Percentiles rank a stretch among this genome's conserved stretches.
These are phyloP conservation scores for Ammopiptanthus mongolicus DNA, from an alignment of 306 rosid species.

Conservation along the genomic window DNA sequence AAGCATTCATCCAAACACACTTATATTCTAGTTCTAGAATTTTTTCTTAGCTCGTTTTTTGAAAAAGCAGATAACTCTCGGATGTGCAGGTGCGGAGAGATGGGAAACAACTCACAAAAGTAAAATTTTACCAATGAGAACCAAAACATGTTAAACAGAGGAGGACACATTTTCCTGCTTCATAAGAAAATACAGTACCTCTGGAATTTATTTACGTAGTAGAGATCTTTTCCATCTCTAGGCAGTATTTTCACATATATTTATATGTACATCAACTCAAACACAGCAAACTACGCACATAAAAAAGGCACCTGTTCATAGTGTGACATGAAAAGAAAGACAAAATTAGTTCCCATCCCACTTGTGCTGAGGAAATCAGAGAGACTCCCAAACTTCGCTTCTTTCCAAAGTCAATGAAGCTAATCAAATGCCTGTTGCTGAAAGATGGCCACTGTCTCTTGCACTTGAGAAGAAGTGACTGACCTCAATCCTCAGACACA, in stretches of 20 bases:
- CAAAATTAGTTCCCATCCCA: slow-evolving; percentile 40
- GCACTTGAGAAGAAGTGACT: slow-evolving; percentile 20
- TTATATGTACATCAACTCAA: slow-evolving; percentile 46
- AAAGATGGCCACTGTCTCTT: slow-evolving; percentile 33
- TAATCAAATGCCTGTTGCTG: slow-evolving; percentile 24
- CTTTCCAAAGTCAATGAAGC: slow-evolving; percentile 9
- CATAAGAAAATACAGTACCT: slow-evolving; percentile 10
- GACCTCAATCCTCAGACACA: slow-evolving; percentile 7
- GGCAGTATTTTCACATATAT: slow-evolving; percentile 30
- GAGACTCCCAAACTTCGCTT: slow-evolving; percentile 27
- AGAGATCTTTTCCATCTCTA: slow-evolving; percentile 37
- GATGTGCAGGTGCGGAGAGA: not conserved
- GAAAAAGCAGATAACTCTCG: slow-evolving; percentile 11
- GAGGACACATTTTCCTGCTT: not conserved
- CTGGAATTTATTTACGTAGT: slow-evolving; percentile 23
- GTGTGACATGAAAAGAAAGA: slow-evolving; percentile 25
- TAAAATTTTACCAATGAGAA: not conserved
- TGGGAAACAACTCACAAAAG: not conserved
- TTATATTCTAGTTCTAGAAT: not conserved
- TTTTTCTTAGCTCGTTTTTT: not conserved
- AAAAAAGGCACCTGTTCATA: slow-evolving; percentile 31
- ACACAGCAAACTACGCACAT: slow-evolving; percentile 37
- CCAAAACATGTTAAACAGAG: not conserved
- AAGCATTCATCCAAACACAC: too few species aligned
- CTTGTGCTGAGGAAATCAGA: slow-evolving; percentile 22